Evolutionary conservation across 805 yeast species (phyloP), one percentile per base, ranked within the genome.

Genomic region (Candida xiaguanensis): DNA sequence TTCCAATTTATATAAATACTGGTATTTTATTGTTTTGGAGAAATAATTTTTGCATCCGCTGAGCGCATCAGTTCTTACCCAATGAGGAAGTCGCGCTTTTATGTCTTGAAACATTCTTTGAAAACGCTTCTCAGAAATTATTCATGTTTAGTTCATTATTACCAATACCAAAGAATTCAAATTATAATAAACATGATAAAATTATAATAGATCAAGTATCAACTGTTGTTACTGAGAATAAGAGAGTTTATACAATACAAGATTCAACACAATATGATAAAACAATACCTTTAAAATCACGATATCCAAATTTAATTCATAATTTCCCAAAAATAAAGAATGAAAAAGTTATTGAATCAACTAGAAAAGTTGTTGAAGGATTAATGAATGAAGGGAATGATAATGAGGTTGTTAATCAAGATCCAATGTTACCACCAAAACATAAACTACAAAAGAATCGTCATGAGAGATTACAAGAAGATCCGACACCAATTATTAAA

Each of bases 351-450:
- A 66, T 81, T 1, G 61, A 68, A 5, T 72, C 72, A 36, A 88
- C 96, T 0, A 70, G 67, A 53, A 63, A 55, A 1, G 80, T 82
- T 0, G 62, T 88, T 2, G 75, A 75, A 19, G 61, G 59, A 19
- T 59, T 85, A 0, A 45, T 86, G 1, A 59, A 61, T n/a, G 61
- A 61, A 1, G 63, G 54, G 1, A 47, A 51, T 62, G 48, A 75
- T 68, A 51, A 70, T 71, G 5, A 67, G 66, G 42, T 60, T 8
- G 52, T 50, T 1, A 36, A 50, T 1, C 47, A 74, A 34, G 98
- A 91, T 62, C 98, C 98, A 0, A 73, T 90, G 74, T 78, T 86
- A 25, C 96, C 96, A 0, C 80, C 90, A 0, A 78, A 79, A 41
- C 80, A 82, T 61, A 82, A 80, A 53, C 71, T 83, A 39, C 78